Evolutionary conservation across 2,329 filamentous ascomycete species (phyloP), one percentile per base, ranked within the genome.

Genomic region (Penicillium sp.): DNA sequence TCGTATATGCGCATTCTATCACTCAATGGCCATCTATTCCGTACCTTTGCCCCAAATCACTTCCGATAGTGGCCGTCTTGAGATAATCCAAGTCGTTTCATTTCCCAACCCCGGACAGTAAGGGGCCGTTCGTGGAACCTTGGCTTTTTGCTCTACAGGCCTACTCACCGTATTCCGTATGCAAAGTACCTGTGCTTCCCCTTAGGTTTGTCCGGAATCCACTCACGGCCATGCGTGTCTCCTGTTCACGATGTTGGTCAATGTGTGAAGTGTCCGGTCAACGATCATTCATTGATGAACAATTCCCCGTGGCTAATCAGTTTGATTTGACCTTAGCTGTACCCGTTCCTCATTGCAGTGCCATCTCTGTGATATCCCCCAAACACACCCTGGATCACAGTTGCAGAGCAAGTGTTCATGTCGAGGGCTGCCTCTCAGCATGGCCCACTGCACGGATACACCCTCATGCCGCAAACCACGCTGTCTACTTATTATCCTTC

Each of bases 51-150:
- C 9, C 31, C 31, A 11, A 34, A 34, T 11, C 31, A 13, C 8
- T 27, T 27, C 24, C 24, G 24, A 27, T 8, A 27, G 24, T 5
- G 24, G 24, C 24, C 24, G 24, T 27, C 24, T 27, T 27, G 16
- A 32, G 13, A 16, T 29, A 56, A 8, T 21, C 55, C 47, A 5
- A 38, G 32, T 18, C 39, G 40, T 29, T 41, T 53, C 2, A 53
- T 55, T 21, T 56, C 54, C 11, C 18, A 27, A n/a, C 59, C 9
- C 11, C 7, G 31, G 9, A 27, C 18, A 18, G 18, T 18, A 27
- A 27, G 24, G 24, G 31, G 31, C 31, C 5, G 1, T 34, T 34
- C 31, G 31, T 8, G 31, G 1, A 27, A 27, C 24, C 24, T 5
- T 27, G 24, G 24, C 24, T 27, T 27, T 8, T 27, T 2, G 24